Base-by-base conservation (phyloP, 1,139 yeast species). In the Fermentozyma sake region DNA sequence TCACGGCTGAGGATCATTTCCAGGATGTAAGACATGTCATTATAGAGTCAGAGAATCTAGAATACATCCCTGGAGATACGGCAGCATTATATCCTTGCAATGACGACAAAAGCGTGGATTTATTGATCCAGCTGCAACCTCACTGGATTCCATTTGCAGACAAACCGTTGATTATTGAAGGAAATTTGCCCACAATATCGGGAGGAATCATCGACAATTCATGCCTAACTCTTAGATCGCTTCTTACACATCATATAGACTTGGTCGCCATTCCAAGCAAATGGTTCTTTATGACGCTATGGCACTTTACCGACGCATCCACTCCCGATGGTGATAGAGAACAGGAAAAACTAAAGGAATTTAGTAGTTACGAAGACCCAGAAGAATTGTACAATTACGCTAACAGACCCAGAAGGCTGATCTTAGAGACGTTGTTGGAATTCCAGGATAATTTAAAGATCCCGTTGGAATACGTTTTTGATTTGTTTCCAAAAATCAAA, bases 311-410 rank as follows among this genome's bases (percentile, higher is more conserved):
- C 3, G 64, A 72, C 14, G 73, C 72, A 33, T 45, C 59, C 10
- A 58, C 55, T 5, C 61, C 52, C 17, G 66, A 61, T 33, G 72
- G 72, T 1, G 42, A 42, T 20, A 64, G 91, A 35, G 96, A 91
- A 44, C 62, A 64, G 26, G 93, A 80, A 30, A 83, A 85, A 44
- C 61, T 91, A 26, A 59, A 61, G 29, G 96, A 91, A 38, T 84
- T 93, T 46, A 74, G 82, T n/a, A 60, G 72, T 10, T 68, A 79
- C 30, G 76, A 79, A 29, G 87, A 83, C 27, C 69, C 75, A 12
- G 89, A 89, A 45, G 96, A 85, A 34, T 55, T 89, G 24, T 89
- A 79, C 50, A 79, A 91, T 50, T 91, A 91, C 52, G 94, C 95
- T 10, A 83, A 86, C 48, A 62, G 97, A 36, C 96, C 98, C 7